A percentile compares a stretch with the other conserved stretches of the same genome.
These are phyloP conservation scores for Podospora anserina DNA, from an alignment of 495 filamentous ascomycete species.

Conservation along the genomic window DNA sequence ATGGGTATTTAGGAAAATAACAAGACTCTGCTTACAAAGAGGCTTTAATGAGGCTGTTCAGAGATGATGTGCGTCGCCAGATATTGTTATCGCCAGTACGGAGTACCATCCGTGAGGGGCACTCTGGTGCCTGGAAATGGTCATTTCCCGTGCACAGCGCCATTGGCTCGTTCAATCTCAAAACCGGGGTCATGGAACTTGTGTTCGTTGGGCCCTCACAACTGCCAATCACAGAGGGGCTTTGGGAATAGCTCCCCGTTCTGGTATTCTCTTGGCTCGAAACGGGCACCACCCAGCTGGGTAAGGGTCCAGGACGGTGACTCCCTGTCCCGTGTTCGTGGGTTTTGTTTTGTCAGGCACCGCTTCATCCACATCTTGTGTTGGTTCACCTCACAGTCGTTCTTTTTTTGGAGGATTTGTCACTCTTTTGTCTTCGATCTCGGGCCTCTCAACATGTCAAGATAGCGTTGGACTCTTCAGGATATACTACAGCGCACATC, in stretches of 20 bases:
- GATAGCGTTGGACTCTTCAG: background rate
- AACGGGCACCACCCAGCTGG: background rate
- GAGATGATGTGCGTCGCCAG: background rate
- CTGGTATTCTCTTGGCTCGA: background rate
- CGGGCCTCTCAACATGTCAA: background rate
- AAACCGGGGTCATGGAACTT: background rate
- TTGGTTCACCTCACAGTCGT: constrained; percentile 12
- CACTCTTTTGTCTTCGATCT: background rate
- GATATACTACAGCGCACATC: background rate
- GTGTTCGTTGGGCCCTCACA: background rate
- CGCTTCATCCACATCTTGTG: constrained; percentile 1
- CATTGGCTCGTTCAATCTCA: background rate
- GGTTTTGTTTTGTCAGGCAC: background rate
- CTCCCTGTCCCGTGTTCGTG: background rate
- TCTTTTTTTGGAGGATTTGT: background rate
- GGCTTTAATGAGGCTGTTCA: background rate
- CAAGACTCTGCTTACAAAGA: background rate
- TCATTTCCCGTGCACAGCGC: background rate
- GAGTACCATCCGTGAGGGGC: no score
- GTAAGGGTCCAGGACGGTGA: background rate
- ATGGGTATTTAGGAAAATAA: background rate
- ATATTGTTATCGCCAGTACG: background rate
- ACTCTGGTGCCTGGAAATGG: background rate
- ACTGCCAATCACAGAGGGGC: background rate
- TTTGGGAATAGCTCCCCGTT: background rate